A percentile compares a stretch with the other conserved stretches of the same genome.
Conservation (phyloP, 306 rosid genomes). For the Prosopis cineraria region DNA sequence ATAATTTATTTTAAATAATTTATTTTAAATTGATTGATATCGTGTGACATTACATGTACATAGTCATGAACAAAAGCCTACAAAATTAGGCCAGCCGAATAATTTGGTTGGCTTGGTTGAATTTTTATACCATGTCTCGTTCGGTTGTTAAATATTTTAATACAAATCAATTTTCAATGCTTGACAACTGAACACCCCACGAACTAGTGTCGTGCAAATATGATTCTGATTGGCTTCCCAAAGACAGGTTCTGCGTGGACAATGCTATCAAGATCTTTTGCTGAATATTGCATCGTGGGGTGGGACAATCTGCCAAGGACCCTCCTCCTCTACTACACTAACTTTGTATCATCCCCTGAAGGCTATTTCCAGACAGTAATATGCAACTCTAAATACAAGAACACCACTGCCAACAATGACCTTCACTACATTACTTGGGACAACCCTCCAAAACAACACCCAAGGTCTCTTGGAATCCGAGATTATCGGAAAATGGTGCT, state of each 20-base stretch:
- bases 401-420: slow-evolving; percentile 84
- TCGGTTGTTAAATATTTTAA: not conserved
- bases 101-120: not conserved
- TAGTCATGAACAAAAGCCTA: not conserved
- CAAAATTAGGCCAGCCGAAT: not conserved
- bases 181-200: not conserved
- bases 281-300: slow-evolving; percentile 80
- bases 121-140: not conserved
- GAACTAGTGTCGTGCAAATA: not conserved
- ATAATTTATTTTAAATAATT: too few species aligned
- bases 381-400: slow-evolving; percentile 77
- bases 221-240: slow-evolving; percentile 17
- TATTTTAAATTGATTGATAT: too few species aligned
- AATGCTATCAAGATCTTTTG: slow-evolving; percentile 79
- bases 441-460: slow-evolving; percentile 91
- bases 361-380: slow-evolving; percentile 87
- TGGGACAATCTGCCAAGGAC: slow-evolving; percentile 97
- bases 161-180: not conserved
- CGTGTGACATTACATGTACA: not conserved
- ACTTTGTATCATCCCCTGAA: slow-evolving; percentile 89
- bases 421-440: slow-evolving; percentile 94
- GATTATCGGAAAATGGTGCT: slow-evolving; percentile 63
- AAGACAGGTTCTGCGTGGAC: slow-evolving; percentile 94
- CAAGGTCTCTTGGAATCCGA: slow-evolving; percentile 66
- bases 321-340: slow-evolving; percentile 89